These are phyloP conservation scores for Phaffomyces antillensis DNA, from an alignment of 805 yeast genomes.

Conservation along the genomic window DNA sequence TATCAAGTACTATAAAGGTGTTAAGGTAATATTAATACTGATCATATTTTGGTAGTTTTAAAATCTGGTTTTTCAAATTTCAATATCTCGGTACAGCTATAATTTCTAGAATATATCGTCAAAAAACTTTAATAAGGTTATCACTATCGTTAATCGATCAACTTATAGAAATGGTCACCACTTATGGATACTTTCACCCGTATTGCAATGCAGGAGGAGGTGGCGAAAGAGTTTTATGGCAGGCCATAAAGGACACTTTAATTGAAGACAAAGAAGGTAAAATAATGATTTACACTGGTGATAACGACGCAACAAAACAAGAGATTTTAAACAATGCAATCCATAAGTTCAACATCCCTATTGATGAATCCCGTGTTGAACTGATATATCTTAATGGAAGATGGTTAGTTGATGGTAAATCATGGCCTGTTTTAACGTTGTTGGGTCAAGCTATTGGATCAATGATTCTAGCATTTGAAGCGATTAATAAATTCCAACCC, in stretches of 20 bases:
- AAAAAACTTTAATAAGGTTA: no score
- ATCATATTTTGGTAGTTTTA: not conserved
- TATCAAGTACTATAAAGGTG: no score
- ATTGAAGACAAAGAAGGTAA: conserved; percentile 39
- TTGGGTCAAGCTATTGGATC: conserved; percentile 87
- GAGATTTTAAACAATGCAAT: conserved; percentile 45
- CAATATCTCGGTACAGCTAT: no score
- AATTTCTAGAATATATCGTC: no score
- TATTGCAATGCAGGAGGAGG: conserved; percentile 97
- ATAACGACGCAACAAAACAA: conserved; percentile 39
- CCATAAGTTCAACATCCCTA: conserved; percentile 47
- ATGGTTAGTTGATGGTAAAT: conserved; percentile 55
- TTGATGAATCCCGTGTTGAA: conserved; percentile 47
- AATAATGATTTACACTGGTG: conserved; percentile 70
- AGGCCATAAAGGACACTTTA: conserved; percentile 73
- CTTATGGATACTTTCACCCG: conserved; percentile 92
- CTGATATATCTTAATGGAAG: conserved; percentile 54
- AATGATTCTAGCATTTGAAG: conserved; percentile 58
- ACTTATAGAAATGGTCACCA: no score
- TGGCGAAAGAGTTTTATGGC: conserved; percentile 96
- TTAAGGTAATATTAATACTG: no score
- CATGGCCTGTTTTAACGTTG: conserved; percentile 77
- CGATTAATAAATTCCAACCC: conserved; percentile 57
- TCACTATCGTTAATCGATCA: no score
- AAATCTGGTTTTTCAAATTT: no score